Evolutionary conservation across 306 rosid genomes (phyloP), one percentile per base, ranked within the genome.

Genomic region (Canavalia gladiata): DNA sequence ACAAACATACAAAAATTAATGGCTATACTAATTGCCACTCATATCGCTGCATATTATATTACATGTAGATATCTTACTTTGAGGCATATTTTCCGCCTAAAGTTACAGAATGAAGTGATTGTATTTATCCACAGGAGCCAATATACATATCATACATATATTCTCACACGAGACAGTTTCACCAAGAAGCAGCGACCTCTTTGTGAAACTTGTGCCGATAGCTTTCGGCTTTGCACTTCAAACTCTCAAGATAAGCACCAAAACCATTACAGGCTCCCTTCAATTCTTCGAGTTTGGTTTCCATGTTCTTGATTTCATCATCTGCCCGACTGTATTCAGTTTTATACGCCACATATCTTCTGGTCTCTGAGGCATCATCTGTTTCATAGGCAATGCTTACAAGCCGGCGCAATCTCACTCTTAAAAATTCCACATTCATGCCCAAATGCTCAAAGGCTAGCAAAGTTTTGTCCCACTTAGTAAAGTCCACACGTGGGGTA

Each of bases 381-480:
- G 86, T 85, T 66, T 92, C 88, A 45, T 82, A 75, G 7, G 92
- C 92, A 78, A 95, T 78, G 83, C 88, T 83, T 8, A 87, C 86
- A 43, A 93, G 87, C 81, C 80, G 81, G 39, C 87, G 86, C 11
- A 95, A 78, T 1, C 89, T 83, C 5, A 55, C 68, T 46, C 90
- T 90, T 79, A 95, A 82, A 59, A 95, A 95, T 3, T 86, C 92
- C 30, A 95, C 92, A 74, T 90, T 90, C 99, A 91, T 90, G 57
- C 97, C 97, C 29, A 91, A 75, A 74, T 84, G 82, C 83, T 90
- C 90, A 80, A 95, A 93, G 34, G 93, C 94, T 13, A 69, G 81
- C 73, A 95, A 81, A 5, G 90, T 87, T 52, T 84, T 90, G 41
- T 95, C 97, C 99, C 97, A 93, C 8, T 86, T 81, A 30, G 84